Evolutionary conservation across 2,329 filamentous ascomycete genomes (phyloP).

Genomic region (Pseudodiploospora longispora): DNA sequence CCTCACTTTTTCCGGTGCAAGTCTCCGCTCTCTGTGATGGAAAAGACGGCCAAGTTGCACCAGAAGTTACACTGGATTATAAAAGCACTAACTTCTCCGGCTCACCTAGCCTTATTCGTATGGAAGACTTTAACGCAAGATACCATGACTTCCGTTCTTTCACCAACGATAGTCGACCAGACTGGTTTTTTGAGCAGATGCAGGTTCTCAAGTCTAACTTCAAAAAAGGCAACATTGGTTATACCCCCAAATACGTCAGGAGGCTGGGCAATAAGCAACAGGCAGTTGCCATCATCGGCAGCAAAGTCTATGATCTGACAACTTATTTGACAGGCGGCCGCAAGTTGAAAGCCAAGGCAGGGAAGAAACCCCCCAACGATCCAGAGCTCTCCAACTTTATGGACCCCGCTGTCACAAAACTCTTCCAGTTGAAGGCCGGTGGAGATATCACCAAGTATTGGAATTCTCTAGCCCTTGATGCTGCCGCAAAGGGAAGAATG

Average conservation of each 20-base stretch:
- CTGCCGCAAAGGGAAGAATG: constrained; percentile 57
- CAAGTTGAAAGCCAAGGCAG: constrained; percentile 47
- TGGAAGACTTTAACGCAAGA: constrained; percentile 60
- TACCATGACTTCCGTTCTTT: constrained; percentile 93
- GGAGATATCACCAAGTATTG: constrained; percentile 77
- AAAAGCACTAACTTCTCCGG: constrained; percentile 67
- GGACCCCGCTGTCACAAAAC: constrained; percentile 60
- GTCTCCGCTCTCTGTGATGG: constrained; percentile 87
- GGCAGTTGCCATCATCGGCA: constrained; percentile 70
- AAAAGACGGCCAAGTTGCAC: constrained; percentile 54
- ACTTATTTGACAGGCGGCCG: constrained; percentile 73
- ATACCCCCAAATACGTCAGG: constrained; percentile 67
- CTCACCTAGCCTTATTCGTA: constrained; percentile 55
- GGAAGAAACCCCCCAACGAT: constrained; percentile 38
- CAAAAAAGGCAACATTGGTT: constrained; percentile 82
- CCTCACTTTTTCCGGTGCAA: constrained; percentile 82
- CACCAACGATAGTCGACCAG: constrained; percentile 71
- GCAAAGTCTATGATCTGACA: constrained; percentile 81
- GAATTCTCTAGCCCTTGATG: constrained; percentile 57
- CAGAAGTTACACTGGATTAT: constrained; percentile 77
- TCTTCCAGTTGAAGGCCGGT: constrained; percentile 72
- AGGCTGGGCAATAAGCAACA: constrained; percentile 56
- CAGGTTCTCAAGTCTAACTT: constrained; percentile 66
- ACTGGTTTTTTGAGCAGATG: constrained; percentile 93
- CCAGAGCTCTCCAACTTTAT: constrained; percentile 67